Evolutionary conservation across 345 rosid species (phyloP), one percentile per base, ranked within the genome.

Genomic region (Rubroshorea leprosula): DNA sequence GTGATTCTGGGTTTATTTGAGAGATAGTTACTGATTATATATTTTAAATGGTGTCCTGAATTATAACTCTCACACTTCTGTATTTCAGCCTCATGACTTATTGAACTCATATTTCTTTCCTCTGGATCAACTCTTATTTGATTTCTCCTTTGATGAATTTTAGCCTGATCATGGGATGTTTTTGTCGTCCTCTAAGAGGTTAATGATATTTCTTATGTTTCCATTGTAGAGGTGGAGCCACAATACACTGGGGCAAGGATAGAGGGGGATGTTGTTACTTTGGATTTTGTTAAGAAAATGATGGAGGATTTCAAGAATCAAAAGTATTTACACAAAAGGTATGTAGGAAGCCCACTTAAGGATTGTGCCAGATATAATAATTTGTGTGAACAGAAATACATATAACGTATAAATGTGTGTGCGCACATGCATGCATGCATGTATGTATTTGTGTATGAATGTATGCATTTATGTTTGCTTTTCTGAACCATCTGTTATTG

Each of bases 251-350:
- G 99, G 65, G 97, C 99, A 54, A 83, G 85, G 74, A 87, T 93
- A 31, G 96, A 82, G 70, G 97, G 95, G 17, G 97, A 89, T 56
- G 80, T 70, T 65, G 78, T 93, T 27, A 79, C 99, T 20, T 76
- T 85, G 75, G 96, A 89, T 68, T 93, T 93, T 82, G 90, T 93
- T 64, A 85, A 80, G 74, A 83, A 78, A 67, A 87, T 93, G 99
- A 80, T 87, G 83, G 97, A 89, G 18, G 96, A 89, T 64, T 93
- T 93, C 82, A 87, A 78, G 80, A 77, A 82, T 68, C 89, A 93
- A 27, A 89, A 89, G 71, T 77, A 76, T 77, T 75, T 93, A 66
- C 99, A 93, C 76, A 89, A 82, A 75, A 67, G 97, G 97, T 93
- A 59, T 12, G 65, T 60, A 43, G 49, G 25, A 27, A 2, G 47